Evolutionary conservation across 1,139 yeast genomes (phyloP), one percentile per base, ranked within the genome.

Genomic region (Waltiozyma sp.): DNA sequence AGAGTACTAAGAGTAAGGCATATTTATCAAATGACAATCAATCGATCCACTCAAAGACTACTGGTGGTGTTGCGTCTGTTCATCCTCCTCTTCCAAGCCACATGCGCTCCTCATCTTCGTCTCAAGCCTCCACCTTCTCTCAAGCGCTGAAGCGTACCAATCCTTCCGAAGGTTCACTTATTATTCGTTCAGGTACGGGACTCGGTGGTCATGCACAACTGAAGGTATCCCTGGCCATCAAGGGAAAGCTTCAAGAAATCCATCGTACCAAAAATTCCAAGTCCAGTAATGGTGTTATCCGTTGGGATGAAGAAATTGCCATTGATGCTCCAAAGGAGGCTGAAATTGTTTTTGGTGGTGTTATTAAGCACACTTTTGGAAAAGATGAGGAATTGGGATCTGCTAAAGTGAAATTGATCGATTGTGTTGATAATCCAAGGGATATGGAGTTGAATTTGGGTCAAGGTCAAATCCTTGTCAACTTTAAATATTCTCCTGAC

Each of bases 291-390:
- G 75, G 73, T 0, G 50, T 63, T 11, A 72, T 70, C 46, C 68
- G 64, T 46, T 77, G 87, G 75, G 75, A 76, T 52, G 96, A 86
- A 56, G 69, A 79, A 21, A 68, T 73, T 48, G 70, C 80, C 5
- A 85, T 88, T 66, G 78, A 74, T 57, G 78, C 91, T 11, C 66
- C 81, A 4, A 62, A 78, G 3, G 78, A 73, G 16, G 80, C 81
- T 3, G 69, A 66, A 44, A 56, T 89, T 40, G 64, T 75, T 5
- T 73, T 89, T 55, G 67, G 69, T 37, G 73, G 85, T 15, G 69
- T 75, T 41, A 80, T 81, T 41, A 83, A 77, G 57, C 94, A 84
- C 60, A 73, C 77, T 3, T 73, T 89, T 53, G 91, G 95, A 38
- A 79, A 83, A 56, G 80, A 75, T 49, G 69, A 69, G 38, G 83